Base-by-base conservation (phyloP, 345 rosid genomes). In the Arabis alpina region DNA sequence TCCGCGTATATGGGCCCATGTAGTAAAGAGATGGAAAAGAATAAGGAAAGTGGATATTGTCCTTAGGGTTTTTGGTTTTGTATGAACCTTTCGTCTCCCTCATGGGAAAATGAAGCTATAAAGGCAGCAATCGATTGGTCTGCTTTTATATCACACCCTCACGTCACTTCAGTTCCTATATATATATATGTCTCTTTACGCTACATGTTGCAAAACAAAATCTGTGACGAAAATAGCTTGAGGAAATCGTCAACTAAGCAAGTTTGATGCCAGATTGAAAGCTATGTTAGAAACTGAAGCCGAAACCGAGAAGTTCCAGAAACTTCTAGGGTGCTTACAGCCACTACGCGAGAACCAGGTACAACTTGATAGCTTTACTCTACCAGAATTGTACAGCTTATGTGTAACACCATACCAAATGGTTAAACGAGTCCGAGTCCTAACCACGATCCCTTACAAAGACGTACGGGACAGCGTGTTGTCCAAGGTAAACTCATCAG, bases 381-480 rank as follows among this genome's bases (percentile, higher is more conserved):
- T 5, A 32, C 36, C 6, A 1, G 8, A 32, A 32, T 32, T 32
- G 36, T 4, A 4, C 36, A 32, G 36, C 7, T 32, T 32, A 6
- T 32, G 2, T 32, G 6, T 32, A 32, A 5, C 6, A 32, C 36
- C 6, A 32, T 7, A 32, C 36, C 36, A 6, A 4, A 68, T 68
- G 55, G 4, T 68, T 19, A 67, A 55, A 23, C 64, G 55, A 47
- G 64, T 68, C 23, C 45, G 24, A 55, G 72, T 55, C 72, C 37
- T 45, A n/a, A 68, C 55, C n/a, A 55, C 36, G n/a, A 68, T 68
- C 62, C 54, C 25, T n/a, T 67, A 55, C 72, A 68, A 68, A 68
- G 64, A 68, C 0, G 56, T 56, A 36, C 37, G 56, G 0, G 64
- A 68, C 34, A 56, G 39, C 47, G 56, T 68, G 27, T 24, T 56